These are phyloP conservation scores for Kandelia obovata DNA, from an alignment of 345 rosid genomes.

Conservation along the genomic window DNA sequence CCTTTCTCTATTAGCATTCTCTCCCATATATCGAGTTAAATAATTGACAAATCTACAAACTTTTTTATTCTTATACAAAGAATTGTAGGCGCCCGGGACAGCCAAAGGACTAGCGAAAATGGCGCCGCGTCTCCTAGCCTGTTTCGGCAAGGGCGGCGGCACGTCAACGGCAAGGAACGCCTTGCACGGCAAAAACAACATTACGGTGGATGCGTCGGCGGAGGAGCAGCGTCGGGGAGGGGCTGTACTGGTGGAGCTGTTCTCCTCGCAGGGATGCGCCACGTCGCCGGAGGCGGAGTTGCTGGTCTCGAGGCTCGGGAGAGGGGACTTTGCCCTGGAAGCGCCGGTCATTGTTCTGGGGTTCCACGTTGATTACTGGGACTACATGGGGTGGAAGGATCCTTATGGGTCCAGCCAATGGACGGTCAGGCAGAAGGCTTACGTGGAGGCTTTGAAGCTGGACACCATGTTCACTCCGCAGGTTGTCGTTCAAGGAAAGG, in stretches of 20 bases:
- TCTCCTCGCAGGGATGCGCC: constrained; percentile 84
- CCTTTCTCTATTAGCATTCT: background rate
- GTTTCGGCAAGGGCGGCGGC: constrained; percentile 38
- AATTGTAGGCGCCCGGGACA: background rate
- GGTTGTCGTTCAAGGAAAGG: constrained; percentile 66
- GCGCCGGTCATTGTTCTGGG: constrained; percentile 60
- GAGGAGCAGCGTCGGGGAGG: constrained; percentile 50
- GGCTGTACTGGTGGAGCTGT: constrained; percentile 72
- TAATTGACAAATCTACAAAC: background rate
- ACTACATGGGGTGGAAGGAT: constrained; percentile 91
- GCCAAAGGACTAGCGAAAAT: constrained; percentile 33
- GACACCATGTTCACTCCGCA: constrained; percentile 93
- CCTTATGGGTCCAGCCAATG: constrained; percentile 76
- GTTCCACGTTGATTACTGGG: constrained; percentile 91
- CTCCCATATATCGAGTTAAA: background rate
- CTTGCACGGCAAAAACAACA: constrained; percentile 10
- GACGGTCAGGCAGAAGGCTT: constrained; percentile 89
- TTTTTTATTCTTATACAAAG: constrained; percentile 13
- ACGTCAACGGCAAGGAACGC: background rate
- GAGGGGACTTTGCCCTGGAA: constrained; percentile 73
- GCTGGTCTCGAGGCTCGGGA: constrained; percentile 74
- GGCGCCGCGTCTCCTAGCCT: constrained; percentile 76
- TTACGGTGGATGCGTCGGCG: constrained; percentile 28
- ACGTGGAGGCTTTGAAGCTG: constrained; percentile 70
- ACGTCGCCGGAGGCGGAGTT: constrained; percentile 82